Percentiles rank a stretch among this genome's conserved stretches.
Conservation (phyloP, 1,139 yeast genomes). For the Scheffersomyces segobiensis region DNA sequence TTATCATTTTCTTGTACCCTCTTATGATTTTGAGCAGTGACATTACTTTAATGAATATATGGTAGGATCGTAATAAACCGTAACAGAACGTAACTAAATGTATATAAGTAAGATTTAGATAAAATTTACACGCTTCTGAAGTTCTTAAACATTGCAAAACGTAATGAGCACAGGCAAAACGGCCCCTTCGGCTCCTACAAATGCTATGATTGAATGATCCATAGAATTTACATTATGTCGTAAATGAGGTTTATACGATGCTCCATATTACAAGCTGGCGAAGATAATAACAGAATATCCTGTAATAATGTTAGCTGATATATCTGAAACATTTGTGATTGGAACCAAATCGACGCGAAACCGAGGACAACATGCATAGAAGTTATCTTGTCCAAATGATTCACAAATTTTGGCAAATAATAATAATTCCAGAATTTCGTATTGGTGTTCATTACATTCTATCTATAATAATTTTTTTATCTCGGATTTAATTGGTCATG, state of each 20-base stretch:
- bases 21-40: background rate
- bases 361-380: background rate
- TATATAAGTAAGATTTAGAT: background rate
- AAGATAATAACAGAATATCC: background rate
- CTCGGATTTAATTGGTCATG: background rate
- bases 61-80: background rate
- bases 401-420: too few relatives aligned
- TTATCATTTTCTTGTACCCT: background rate
- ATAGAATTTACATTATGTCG: background rate
- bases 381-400: background rate
- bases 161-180: background rate
- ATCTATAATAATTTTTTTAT: too few relatives aligned
- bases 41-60: background rate
- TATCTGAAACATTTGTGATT: background rate
- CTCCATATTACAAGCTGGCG: background rate
- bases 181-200: background rate
- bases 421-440: background rate
- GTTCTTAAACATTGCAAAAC: too few relatives aligned
- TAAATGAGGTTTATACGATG: background rate
- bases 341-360: background rate
- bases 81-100: too few relatives aligned
- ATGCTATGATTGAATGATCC: too few relatives aligned
- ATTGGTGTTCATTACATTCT: background rate
- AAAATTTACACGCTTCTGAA: background rate
- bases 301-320: background rate